Conservation (phyloP, 495 filamentous ascomycete species). For the Tuber calosporum region DNA sequence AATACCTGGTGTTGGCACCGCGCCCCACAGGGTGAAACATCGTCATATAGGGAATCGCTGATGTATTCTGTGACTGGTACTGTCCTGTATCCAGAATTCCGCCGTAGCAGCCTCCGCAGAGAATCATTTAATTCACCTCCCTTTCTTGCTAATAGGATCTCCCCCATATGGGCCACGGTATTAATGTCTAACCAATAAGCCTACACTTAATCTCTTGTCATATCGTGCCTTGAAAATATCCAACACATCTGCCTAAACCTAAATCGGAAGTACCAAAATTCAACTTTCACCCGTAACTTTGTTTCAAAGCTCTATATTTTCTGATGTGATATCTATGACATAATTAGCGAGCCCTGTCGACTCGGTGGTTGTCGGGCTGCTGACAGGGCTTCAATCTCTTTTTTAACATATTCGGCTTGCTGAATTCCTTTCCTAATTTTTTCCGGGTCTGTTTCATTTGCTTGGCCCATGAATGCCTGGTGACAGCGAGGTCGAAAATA, state of each 20-base stretch:
- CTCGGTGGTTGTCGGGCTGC: conserved; percentile 41
- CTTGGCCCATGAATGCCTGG: conserved; percentile 71
- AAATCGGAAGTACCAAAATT: neutral
- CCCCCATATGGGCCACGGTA: neutral
- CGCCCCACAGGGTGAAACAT: neutral
- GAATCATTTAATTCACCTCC: neutral
- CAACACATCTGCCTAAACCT: neutral
- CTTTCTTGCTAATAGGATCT: neutral
- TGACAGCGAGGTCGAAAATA: conserved; percentile 80
- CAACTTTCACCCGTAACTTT: conserved; percentile 60
- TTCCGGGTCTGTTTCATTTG: conserved; percentile 60
- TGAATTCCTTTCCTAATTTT: conserved; percentile 69
- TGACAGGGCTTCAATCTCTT: conserved; percentile 89
- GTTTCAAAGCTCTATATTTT: conserved; percentile 77
- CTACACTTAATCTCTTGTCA: neutral
- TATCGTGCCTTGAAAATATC: neutral
- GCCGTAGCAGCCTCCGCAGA: neutral
- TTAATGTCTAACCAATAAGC: neutral
- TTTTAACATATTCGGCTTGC: conserved; percentile 80
- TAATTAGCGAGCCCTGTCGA: conserved; percentile 12
- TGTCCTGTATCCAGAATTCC: neutral
- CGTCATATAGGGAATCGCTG: neutral
- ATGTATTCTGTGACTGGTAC: neutral
- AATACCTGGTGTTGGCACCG: neutral
- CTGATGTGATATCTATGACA: conserved; percentile 80